Evolutionary conservation across 2,329 filamentous ascomycete genomes (phyloP), one percentile per base, ranked within the genome.

Genomic region (Fusarium sp.): DNA sequence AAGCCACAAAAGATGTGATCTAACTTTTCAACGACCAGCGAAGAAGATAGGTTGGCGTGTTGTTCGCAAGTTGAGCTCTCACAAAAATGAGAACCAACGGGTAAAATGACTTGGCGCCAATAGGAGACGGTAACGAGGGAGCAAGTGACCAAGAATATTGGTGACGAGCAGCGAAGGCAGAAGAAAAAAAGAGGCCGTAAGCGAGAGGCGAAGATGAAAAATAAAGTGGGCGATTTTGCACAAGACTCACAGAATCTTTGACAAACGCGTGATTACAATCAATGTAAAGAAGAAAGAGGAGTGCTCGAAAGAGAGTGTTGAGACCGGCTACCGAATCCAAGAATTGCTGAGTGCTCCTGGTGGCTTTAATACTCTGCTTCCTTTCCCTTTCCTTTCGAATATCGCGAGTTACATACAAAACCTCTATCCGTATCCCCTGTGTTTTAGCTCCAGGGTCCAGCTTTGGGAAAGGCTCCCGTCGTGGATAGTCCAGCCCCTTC

Each of bases 21-120:
- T 46, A 67, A 67, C 61, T 55, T 48, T 68, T 48, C 58, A 69
- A 69, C 52, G 63, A 60, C 66, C 53, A 60, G 66, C 66, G 66
- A 58, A 61, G 56, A 69, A 61, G 45, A 64, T 29, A 36, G 53
- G 50, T 48, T 49, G 33, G 29, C n/a, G 37, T 41, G 25, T 35
- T 35, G 11, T 35, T 31, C 29, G 29, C 40, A 36, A 39, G 31
- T 33, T 29, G 33, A 42, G 42, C 39, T 36, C 37, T 48, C 23
- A 35, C 31, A 14, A 29, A 40, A 49, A 10, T 23, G 11, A 33
- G 33, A 18, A 41, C 52, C 52, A 48, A 59, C 31, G 48, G 40
- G 25, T 23, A 21, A 51, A 43, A 42, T 36, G 20, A 47, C 54
- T 41, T 49, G 49, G 55, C 52, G 31, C 46, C 50, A 67, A 56